Base-by-base conservation (phyloP, 2,329 filamentous ascomycete genomes). In the Pestalotiopsis sp. region DNA sequence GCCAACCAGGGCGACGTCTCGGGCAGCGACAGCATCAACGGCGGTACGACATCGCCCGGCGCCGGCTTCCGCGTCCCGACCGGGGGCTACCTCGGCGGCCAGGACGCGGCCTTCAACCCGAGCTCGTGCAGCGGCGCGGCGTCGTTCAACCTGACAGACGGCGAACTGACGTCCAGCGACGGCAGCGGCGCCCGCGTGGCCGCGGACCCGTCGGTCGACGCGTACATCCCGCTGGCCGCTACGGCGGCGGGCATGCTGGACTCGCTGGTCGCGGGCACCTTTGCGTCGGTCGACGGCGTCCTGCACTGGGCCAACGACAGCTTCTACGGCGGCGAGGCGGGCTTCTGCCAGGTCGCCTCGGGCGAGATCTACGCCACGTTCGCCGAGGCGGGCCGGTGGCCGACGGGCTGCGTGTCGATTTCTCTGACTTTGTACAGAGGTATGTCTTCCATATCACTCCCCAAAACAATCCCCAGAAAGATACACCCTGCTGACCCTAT, bases 271-370 rank as follows among this genome's bases (percentile, higher is more conserved):
- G 68, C 52, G 14, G 73, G 67, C 17, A 74, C 68, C 9, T 74
- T 74, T 68, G 71, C 68, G 23, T 67, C 73, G 4, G 62, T 73
- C 41, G 64, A 72, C 36, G 70, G 70, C 20, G 7, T 68, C n/a
- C 69, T 79, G 25, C 68, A 74, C 65, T 78, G 77, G 77, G 72
- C 67, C 67, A 75, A 78, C 66, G 52, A 23, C 4, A 67, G 61
- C 5, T 79, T 79, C 67, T 63, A 65, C 58, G 65, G 67, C 14
- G 75, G 74, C 25, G 59, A 70, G 41, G 75, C 77, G 2, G 69
- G 71, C 5, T 78, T 76, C 71, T 79, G 77, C 69, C 68, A 72
- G 59, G 69, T 72, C 25, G 9, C 56, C 7, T 49, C 58, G 2
- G 76, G 74, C 2, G 63, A 68, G 57, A 71, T 76, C 61, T 76